A percentile compares a stretch with the other conserved stretches of the same genome.
Evolutionary conservation across 2,329 filamentous ascomycete species (phyloP).

Genomic region (Hypoxylon sp.): DNA sequence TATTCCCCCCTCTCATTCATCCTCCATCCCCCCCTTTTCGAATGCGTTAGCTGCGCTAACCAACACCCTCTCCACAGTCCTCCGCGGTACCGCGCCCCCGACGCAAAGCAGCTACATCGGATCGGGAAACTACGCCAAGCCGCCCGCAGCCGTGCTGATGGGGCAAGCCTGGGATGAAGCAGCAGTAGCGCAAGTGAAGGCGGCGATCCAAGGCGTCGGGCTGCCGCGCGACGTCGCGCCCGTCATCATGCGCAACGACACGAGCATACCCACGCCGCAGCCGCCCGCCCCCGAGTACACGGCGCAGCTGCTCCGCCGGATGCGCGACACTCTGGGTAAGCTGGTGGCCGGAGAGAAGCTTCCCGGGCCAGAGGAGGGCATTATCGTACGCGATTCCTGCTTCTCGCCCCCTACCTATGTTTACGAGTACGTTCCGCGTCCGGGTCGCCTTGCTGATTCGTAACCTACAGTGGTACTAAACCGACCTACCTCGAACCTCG

Average conservation of each 20-base stretch:
- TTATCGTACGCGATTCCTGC: conserved; percentile 28
- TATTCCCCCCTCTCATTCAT: background rate
- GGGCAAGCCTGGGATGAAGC: conserved; percentile 35
- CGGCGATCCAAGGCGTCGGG: conserved; percentile 17
- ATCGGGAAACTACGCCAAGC: conserved; percentile 3
- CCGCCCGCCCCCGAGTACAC: conserved; percentile 34
- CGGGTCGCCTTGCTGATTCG: conserved; percentile 8
- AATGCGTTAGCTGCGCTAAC: conserved; percentile 7
- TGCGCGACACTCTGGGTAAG: conserved; percentile 20
- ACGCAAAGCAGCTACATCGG: conserved; percentile 38
- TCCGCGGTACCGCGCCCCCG: conserved; percentile 29
- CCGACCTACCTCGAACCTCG: background rate
- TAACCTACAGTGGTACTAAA: conserved; percentile 35
- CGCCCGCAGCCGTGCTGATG: conserved; percentile 35
- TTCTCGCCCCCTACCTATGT: background rate
- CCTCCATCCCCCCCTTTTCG: background rate
- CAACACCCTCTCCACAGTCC: conserved; percentile 17
- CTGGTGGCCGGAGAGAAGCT: conserved; percentile 19
- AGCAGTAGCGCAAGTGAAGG: conserved; percentile 20
- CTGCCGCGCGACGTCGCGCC: conserved; percentile 8
- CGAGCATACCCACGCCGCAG: conserved; percentile 18
- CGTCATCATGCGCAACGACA: conserved; percentile 37
- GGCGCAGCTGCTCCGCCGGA: conserved; percentile 35
- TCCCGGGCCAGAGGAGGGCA: conserved; percentile 26
- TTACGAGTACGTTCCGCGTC: background rate